phyloP scores from a whole-genome alignment of 164 flowering plant genomes.

The grape (Vitis vinifera) region DNA sequence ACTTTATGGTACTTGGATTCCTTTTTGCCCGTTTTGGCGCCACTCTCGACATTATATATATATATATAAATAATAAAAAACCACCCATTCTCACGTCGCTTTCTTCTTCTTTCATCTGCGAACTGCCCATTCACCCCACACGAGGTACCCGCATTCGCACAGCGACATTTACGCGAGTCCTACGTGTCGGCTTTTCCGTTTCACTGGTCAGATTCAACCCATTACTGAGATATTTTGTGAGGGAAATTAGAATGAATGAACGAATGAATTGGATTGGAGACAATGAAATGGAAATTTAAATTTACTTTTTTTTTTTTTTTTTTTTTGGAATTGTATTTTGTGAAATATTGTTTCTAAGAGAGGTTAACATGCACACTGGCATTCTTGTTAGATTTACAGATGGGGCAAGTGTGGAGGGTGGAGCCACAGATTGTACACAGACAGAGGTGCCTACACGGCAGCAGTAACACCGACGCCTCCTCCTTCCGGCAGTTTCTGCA shows the following conservation, averaged over 20 bases:
- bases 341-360: constrained; percentile 6
- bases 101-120: too few relatives aligned
- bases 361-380: constrained; percentile 55
- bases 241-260: too few relatives aligned
- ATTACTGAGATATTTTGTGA: too few relatives aligned
- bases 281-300: too few relatives aligned
- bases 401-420: constrained; percentile 48
- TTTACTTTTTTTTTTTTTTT: constrained; percentile 3
- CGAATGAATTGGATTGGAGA: too few relatives aligned
- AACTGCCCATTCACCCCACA: too few relatives aligned
- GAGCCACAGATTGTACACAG: constrained; percentile 53
- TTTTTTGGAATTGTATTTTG: neutral
- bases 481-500: constrained; percentile 34
- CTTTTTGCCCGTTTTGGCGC: too few relatives aligned
- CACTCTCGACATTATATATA: neutral
- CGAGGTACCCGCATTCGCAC: neutral
- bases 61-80: neutral
- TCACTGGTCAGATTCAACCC: constrained; percentile 10
- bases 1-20: too few relatives aligned
- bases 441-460: constrained; percentile 73
- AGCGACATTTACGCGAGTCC: constrained; percentile 54
- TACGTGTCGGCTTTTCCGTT: constrained; percentile 29
- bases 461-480: constrained; percentile 47
- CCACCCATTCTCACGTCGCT: too few relatives aligned
- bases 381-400: constrained; percentile 49